phyloP scores from a whole-genome alignment of 2,329 filamentous ascomycete species.

The Dothistroma septosporum region DNA sequence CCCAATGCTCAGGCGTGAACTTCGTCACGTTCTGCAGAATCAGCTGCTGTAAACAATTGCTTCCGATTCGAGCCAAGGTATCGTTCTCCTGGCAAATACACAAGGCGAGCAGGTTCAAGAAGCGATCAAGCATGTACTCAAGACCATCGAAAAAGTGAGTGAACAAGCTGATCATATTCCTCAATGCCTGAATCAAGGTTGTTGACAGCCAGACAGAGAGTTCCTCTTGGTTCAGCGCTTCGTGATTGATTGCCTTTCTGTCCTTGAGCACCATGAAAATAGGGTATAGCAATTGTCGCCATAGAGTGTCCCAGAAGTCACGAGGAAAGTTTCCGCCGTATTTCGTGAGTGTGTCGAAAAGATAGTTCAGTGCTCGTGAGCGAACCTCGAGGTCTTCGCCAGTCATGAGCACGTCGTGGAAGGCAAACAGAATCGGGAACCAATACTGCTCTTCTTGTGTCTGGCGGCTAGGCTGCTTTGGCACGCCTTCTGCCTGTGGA shows the following conservation, averaged over 20 bases:
- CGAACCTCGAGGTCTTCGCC: conserved; percentile 96
- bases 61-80: conserved; percentile 94
- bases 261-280: conserved; percentile 98
- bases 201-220: conserved; percentile 98
- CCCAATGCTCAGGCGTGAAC: conserved; percentile 83
- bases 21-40: conserved; percentile 96
- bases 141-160: conserved; percentile 96
- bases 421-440: conserved; percentile 97
- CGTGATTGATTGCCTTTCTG: conserved; percentile 83
- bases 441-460: conserved; percentile 96
- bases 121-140: conserved; percentile 97
- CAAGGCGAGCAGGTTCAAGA: conserved; percentile 85
- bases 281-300: conserved; percentile 92
- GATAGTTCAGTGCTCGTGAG: conserved; percentile 82
- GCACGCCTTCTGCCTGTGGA: conserved; percentile 48
- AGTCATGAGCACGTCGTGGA: conserved; percentile 98
- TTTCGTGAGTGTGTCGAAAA: conserved; percentile 87
- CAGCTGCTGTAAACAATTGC: conserved; percentile 94
- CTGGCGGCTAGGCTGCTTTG: conserved; percentile 67
- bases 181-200: conserved; percentile 96
- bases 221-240: conserved; percentile 92
- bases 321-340: conserved; percentile 88
- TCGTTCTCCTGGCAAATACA: conserved; percentile 99
- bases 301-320: conserved; percentile 98
- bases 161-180: conserved; percentile 98